A percentile compares a stretch with the other conserved stretches of the same genome.
Evolutionary conservation across 1,139 yeast genomes (phyloP).

Genomic region (Suhomyces panamericanus): DNA sequence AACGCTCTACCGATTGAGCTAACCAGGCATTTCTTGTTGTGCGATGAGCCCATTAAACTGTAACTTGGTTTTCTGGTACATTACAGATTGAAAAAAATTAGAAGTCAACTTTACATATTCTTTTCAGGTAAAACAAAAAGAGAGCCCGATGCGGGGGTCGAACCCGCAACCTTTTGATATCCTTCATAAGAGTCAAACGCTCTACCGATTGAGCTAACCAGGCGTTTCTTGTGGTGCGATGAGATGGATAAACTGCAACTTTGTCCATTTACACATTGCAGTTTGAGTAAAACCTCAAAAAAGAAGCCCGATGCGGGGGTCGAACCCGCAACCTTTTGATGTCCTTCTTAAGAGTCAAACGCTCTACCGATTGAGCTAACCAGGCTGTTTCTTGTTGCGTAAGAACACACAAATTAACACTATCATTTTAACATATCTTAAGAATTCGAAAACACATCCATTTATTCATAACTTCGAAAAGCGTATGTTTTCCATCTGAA

Average conservation of each 20-base stretch:
- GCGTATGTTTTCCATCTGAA: no score
- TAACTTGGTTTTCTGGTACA: no score
- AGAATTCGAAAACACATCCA: no score
- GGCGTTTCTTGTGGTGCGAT: constrained; percentile 10
- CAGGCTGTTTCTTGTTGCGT: constrained; percentile 9
- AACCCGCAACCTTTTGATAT: constrained; percentile 50
- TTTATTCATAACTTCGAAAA: no score
- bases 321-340: constrained; percentile 53
- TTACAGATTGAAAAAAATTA: no score
- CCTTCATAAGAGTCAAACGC: constrained; percentile 18
- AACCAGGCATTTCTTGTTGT: constrained; percentile 12
- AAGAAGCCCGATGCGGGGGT: constrained; percentile 48
- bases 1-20: constrained; percentile 19
- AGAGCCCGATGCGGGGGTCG: constrained; percentile 51
- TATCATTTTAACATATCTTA: no score
- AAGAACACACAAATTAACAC: neutral
- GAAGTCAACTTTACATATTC: no score
- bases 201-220: constrained; percentile 19
- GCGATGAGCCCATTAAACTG: no score
- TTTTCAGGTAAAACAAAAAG: neutral
- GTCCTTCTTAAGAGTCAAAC: constrained; percentile 18
- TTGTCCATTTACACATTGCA: no score
- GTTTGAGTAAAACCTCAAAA: neutral
- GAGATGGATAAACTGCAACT: neutral
- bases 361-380: constrained; percentile 19